Percentiles rank a stretch among this genome's conserved stretches.
These are phyloP conservation scores for Cladosporium sp. DNA, from an alignment of 2,329 filamentous ascomycete genomes.

Conservation along the genomic window DNA sequence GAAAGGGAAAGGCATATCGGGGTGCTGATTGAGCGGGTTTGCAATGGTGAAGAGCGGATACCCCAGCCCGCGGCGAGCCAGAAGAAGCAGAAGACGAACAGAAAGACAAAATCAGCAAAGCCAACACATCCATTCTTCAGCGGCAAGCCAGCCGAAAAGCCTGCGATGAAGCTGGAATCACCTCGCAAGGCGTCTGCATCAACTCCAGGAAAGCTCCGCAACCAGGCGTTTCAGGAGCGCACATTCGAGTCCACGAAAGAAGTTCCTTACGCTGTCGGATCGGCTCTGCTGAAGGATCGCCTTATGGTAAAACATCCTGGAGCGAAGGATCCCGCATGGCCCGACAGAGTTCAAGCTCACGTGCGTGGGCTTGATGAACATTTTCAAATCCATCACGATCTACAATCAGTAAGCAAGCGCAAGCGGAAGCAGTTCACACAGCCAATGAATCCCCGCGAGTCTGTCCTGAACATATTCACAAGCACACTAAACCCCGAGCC, in stretches of 20 bases:
- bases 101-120: slow-evolving; percentile 24
- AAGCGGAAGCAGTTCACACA: slow-evolving; percentile 30
- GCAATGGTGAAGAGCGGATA: slow-evolving; percentile 37
- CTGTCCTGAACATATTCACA: slow-evolving; percentile 18
- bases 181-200: slow-evolving; percentile 34
- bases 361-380: slow-evolving; percentile 44
- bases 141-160: slow-evolving; percentile 43
- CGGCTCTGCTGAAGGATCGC: slow-evolving; percentile 27
- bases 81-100: slow-evolving; percentile 16
- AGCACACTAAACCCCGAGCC: slow-evolving; percentile 18
- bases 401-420: slow-evolving; percentile 18
- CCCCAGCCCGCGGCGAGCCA: slow-evolving; percentile 20
- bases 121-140: slow-evolving; percentile 64
- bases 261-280: slow-evolving; percentile 18
- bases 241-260: slow-evolving; percentile 15
- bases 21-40: slow-evolving; percentile 56
- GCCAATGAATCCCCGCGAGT: slow-evolving; percentile 22
- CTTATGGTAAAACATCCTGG: slow-evolving; percentile 56
- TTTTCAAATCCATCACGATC: too few relatives aligned
- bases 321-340: slow-evolving; percentile 64
- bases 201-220: slow-evolving; percentile 42
- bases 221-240: slow-evolving; percentile 23
- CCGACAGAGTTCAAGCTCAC: slow-evolving; percentile 58
- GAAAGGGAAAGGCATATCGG: slow-evolving; percentile 46
- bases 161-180: slow-evolving; percentile 23